Conservation (phyloP, 2,329 filamentous ascomycete species). For the Xylariaceae sp. region DNA sequence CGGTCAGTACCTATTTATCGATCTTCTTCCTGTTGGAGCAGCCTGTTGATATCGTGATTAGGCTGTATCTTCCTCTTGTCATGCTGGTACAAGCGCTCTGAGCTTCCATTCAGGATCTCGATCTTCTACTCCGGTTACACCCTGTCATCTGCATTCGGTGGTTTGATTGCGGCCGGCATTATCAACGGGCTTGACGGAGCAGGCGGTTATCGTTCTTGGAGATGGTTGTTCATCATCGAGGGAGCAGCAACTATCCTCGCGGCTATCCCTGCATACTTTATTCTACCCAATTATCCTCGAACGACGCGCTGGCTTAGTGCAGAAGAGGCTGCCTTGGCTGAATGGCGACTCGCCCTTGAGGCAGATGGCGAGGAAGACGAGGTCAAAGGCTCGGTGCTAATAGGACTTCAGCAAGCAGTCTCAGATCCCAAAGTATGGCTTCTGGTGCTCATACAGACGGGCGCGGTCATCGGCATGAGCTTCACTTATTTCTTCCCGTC, state of each 20-base stretch:
- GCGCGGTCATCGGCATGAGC: background rate
- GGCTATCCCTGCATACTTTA: background rate
- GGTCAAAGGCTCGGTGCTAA: background rate
- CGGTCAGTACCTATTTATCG: background rate
- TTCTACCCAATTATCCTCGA: background rate
- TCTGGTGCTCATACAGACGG: background rate
- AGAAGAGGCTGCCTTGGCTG: background rate
- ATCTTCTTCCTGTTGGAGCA: too few species aligned
- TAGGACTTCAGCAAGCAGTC: background rate
- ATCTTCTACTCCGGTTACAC: background rate
- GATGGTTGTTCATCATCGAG: background rate
- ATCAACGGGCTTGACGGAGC: background rate
- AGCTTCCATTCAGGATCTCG: background rate
- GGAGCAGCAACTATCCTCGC: background rate
- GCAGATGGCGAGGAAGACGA: background rate
- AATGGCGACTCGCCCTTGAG: background rate
- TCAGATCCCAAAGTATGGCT: background rate
- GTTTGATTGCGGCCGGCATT: background rate
- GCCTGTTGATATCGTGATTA: background rate
- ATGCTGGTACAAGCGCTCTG: background rate
- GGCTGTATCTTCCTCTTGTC: background rate
- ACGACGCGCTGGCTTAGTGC: background rate
- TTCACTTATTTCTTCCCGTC: background rate
- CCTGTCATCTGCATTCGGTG: background rate
- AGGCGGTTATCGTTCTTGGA: background rate